These are phyloP conservation scores for Pachyrhizus erosus DNA, from an alignment of 306 rosid genomes.

Conservation along the genomic window DNA sequence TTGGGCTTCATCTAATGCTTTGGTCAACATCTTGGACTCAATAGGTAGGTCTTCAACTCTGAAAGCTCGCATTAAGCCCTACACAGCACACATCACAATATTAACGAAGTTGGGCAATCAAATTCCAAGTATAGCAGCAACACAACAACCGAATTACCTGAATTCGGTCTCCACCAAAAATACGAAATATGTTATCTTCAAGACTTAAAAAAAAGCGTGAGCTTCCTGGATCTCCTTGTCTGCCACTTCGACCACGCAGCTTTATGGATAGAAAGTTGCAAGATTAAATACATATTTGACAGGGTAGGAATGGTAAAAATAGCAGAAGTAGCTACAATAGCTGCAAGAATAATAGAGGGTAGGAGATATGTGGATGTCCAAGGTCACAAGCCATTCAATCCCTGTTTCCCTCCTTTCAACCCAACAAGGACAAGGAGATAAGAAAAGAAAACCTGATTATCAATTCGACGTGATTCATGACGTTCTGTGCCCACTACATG, in stretches of 20 bases:
- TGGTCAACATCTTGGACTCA: constrained; percentile 96
- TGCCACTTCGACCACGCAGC: constrained; percentile 97
- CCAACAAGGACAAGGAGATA: constrained; percentile 23
- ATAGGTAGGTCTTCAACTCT: constrained; percentile 98
- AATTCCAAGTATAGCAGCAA: constrained; percentile 35
- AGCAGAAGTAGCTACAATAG: constrained; percentile 25
- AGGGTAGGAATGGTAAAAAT: constrained; percentile 25
- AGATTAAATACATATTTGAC: constrained; percentile 32
- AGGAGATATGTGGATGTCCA: constrained; percentile 21
- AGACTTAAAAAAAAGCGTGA: constrained; percentile 97
- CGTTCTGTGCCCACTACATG: constrained; percentile 97
- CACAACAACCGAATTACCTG: constrained; percentile 66
- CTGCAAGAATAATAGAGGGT: constrained; percentile 1
- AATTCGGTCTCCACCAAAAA: constrained; percentile 96
- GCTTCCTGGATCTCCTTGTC: constrained; percentile 98
- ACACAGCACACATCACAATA: constrained; percentile 46
- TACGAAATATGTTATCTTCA: constrained; percentile 95
- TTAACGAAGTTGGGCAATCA: constrained; percentile 24
- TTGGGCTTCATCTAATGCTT: constrained; percentile 99
- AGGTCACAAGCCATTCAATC: constrained; percentile 10
- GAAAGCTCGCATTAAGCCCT: constrained; percentile 98
- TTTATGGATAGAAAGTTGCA: constrained; percentile 43
- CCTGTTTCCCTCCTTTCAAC: background rate
- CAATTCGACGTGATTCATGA: constrained; percentile 93
- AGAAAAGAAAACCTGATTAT: constrained; percentile 81